A percentile compares a stretch with the other conserved stretches of the same genome.
Conservation (phyloP, 164 flowering plant genomes). For the Magnolia kwangsiensis region DNA sequence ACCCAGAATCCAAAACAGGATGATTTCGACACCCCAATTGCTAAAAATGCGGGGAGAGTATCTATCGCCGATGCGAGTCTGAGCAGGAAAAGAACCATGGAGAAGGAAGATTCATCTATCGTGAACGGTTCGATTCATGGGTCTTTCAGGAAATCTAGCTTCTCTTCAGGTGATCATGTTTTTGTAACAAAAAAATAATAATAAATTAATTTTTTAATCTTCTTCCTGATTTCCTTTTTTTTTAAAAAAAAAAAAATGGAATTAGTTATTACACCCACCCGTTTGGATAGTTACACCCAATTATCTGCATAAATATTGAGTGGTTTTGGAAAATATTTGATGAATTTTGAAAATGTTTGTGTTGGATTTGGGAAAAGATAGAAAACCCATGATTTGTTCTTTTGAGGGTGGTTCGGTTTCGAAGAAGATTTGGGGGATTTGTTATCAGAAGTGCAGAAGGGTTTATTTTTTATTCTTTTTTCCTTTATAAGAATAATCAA, state of each 20-base stretch:
- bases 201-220: background rate
- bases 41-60: constrained; percentile 24
- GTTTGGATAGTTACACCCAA: background rate
- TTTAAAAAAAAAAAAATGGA: background rate
- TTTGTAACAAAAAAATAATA: background rate
- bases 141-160: constrained; percentile 24
- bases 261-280: background rate
- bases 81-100: constrained; percentile 23
- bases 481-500: no score
- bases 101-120: constrained; percentile 18
- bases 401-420: no score
- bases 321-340: background rate
- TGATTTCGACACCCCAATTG: constrained; percentile 20
- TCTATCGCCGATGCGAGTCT: constrained; percentile 28
- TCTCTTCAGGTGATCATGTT: constrained; percentile 29
- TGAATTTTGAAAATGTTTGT: background rate
- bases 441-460: no score
- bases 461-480: no score
- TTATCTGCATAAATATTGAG: background rate
- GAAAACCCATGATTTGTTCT: background rate
- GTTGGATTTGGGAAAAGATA: constrained; percentile 1
- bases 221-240: background rate
- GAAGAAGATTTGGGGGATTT: no score
- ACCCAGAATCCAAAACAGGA: constrained; percentile 21
- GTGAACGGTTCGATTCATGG: constrained; percentile 27